These are phyloP conservation scores for Pichia heedii DNA, from an alignment of 805 yeast genomes.

Conservation along the genomic window DNA sequence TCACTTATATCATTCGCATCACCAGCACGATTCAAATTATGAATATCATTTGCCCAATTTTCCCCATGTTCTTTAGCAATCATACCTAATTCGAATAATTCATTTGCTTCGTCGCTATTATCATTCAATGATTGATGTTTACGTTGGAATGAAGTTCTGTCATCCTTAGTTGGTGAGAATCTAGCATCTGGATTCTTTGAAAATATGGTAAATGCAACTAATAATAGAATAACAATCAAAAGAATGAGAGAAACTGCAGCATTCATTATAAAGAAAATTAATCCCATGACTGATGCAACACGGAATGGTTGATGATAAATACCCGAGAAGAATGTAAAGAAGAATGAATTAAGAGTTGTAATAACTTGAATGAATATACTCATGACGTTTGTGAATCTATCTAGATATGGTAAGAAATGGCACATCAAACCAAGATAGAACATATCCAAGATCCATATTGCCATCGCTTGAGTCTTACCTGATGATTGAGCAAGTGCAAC, in stretches of 20 bases:
- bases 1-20: neutral
- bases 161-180: conserved; percentile 84
- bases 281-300: conserved; percentile 82
- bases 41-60: conserved; percentile 66
- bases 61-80: conserved; percentile 78
- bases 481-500: conserved; percentile 72
- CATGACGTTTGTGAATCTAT: conserved; percentile 71
- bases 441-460: conserved; percentile 67
- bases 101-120: conserved; percentile 24
- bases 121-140: conserved; percentile 10
- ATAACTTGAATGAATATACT: conserved; percentile 68
- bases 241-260: conserved; percentile 80
- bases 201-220: conserved; percentile 50
- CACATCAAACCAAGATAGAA: conserved; percentile 57
- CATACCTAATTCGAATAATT: conserved; percentile 63
- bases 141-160: conserved; percentile 80
- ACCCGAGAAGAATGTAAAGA: conserved; percentile 79
- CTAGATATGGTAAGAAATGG: conserved; percentile 64
- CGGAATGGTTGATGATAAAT: conserved; percentile 72
- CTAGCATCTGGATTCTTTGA: conserved; percentile 85
- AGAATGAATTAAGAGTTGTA: conserved; percentile 67
- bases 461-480: conserved; percentile 76
- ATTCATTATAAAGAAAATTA: conserved; percentile 79
- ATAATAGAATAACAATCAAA: conserved; percentile 59
- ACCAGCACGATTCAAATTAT: conserved; percentile 31